Conservation (phyloP, 352 stramenopile genomes). For the Pythium phragmiticola region DNA sequence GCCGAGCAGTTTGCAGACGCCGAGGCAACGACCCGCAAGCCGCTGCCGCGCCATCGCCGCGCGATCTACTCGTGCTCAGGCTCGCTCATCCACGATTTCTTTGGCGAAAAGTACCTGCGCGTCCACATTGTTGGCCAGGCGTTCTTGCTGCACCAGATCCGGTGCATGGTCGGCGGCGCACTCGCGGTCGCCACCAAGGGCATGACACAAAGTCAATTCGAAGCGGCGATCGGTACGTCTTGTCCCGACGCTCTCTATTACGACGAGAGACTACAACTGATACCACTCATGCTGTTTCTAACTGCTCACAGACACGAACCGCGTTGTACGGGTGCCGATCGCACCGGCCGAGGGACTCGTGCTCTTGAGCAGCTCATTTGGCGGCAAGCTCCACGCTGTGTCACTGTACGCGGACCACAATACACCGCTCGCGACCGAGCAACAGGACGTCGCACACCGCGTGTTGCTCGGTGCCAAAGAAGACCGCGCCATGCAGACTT, state of each 20-base stretch:
- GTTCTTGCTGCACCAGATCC: slow-evolving; percentile 90
- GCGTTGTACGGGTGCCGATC: slow-evolving; percentile 84
- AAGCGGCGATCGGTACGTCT: slow-evolving; percentile 61
- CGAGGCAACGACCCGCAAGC: slow-evolving; percentile 45
- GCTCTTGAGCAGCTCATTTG: slow-evolving; percentile 79
- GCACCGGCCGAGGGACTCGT: slow-evolving; percentile 88
- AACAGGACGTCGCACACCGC: slow-evolving; percentile 53
- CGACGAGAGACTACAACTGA: neutral
- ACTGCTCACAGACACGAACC: slow-evolving; percentile 48
- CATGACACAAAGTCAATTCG: slow-evolving; percentile 63
- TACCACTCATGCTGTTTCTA: slow-evolving; percentile 12
- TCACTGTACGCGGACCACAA: slow-evolving; percentile 73
- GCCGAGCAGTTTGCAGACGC: slow-evolving; percentile 42
- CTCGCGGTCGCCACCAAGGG: slow-evolving; percentile 77
- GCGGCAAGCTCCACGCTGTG: slow-evolving; percentile 74
- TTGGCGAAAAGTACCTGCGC: slow-evolving; percentile 59
- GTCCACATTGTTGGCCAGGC: slow-evolving; percentile 80
- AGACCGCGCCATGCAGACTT: slow-evolving; percentile 53
- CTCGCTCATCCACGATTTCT: slow-evolving; percentile 57
- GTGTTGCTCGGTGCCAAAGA: slow-evolving; percentile 51
- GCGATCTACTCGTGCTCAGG: slow-evolving; percentile 79
- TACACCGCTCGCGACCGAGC: slow-evolving; percentile 54
- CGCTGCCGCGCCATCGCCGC: slow-evolving; percentile 63
- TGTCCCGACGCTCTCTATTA: neutral
- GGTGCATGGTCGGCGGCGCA: slow-evolving; percentile 88